These are phyloP conservation scores for Colletotrichum sp. DNA, from an alignment of 2,329 filamentous ascomycete species.

Conservation along the genomic window DNA sequence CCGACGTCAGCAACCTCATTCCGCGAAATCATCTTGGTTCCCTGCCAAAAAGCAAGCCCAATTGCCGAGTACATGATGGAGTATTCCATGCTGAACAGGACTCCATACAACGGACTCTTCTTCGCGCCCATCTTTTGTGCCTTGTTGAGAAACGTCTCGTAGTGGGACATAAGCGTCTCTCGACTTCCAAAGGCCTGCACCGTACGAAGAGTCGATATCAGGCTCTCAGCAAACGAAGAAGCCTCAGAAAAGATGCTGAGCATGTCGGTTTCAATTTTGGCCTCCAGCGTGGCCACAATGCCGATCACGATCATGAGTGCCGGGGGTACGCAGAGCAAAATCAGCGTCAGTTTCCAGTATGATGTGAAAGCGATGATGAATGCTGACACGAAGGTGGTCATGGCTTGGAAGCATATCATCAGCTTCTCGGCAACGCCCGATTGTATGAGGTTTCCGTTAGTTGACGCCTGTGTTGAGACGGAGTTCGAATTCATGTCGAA, in stretches of 20 bases:
- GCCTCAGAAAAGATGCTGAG: conserved; percentile 29
- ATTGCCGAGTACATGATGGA: conserved; percentile 41
- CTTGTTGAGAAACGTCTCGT: background rate
- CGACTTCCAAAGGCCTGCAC: conserved; percentile 19
- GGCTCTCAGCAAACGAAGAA: conserved; percentile 29
- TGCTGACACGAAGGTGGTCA: conserved; percentile 39
- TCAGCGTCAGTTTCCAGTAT: conserved; percentile 49
- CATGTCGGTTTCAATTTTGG: conserved; percentile 27
- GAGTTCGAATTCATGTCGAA: conserved; percentile 34
- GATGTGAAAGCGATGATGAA: conserved; percentile 42
- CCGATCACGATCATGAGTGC: conserved; percentile 18
- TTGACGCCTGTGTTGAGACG: conserved; percentile 44
- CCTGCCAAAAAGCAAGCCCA: conserved; percentile 24
- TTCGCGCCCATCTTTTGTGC: background rate
- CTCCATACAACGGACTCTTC: conserved; percentile 29
- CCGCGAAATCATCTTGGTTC: conserved; percentile 41
- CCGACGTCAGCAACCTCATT: conserved; percentile 5
- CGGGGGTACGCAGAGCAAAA: conserved; percentile 20
- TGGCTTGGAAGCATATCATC: conserved; percentile 39
- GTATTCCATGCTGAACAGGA: conserved; percentile 38
- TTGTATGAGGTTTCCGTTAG: conserved; percentile 46
- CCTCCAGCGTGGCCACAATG: conserved; percentile 27
- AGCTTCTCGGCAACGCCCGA: conserved; percentile 44
- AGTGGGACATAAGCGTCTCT: conserved; percentile 6
- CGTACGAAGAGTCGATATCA: conserved; percentile 14